Percentiles rank a stretch among this genome's conserved stretches.
These are phyloP conservation scores for Claviceps sp. DNA, from an alignment of 2,329 filamentous ascomycete genomes.

Conservation along the genomic window DNA sequence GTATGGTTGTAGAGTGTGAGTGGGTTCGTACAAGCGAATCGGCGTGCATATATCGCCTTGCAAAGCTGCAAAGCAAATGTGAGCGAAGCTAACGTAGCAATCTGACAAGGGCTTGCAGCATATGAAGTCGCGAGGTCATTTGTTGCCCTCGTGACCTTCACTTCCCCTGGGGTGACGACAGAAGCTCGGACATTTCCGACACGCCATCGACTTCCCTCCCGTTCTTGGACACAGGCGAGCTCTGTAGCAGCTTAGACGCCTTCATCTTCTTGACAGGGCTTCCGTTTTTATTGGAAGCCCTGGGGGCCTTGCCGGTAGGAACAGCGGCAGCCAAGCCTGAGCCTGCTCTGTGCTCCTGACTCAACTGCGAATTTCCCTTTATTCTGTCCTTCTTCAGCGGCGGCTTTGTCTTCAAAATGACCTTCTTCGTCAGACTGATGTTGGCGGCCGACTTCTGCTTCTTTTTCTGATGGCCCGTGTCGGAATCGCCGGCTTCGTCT, in stretches of 20 bases:
- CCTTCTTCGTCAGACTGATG: constrained; percentile 33
- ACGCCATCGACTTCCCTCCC: constrained; percentile 35
- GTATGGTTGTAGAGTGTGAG: too few species aligned
- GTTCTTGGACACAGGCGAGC: constrained; percentile 35
- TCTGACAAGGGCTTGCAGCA: too few species aligned
- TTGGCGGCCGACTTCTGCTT: constrained; percentile 32
- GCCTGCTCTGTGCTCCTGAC: constrained; percentile 31
- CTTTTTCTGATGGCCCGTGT: constrained; percentile 43
- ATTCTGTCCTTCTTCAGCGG: constrained; percentile 40
- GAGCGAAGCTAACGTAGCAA: background rate
- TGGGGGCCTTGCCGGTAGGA: constrained; percentile 15
- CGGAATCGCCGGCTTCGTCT: constrained; percentile 36
- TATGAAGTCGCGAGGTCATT: too few species aligned
- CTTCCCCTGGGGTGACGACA: constrained; percentile 37
- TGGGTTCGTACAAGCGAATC: too few species aligned
- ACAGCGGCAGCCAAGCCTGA: constrained; percentile 12
- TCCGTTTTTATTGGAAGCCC: constrained; percentile 21
- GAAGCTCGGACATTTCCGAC: constrained; percentile 42
- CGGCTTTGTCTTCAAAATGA: constrained; percentile 40
- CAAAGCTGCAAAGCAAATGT: background rate
- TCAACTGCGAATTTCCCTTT: constrained; percentile 36
- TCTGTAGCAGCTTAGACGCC: constrained; percentile 32
- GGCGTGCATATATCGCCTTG: background rate
- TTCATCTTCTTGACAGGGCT: constrained; percentile 30
- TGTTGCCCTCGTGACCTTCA: background rate